These are phyloP conservation scores for Erodium chrysanthum DNA, from an alignment of 441 rosid genomes.

Conservation along the genomic window DNA sequence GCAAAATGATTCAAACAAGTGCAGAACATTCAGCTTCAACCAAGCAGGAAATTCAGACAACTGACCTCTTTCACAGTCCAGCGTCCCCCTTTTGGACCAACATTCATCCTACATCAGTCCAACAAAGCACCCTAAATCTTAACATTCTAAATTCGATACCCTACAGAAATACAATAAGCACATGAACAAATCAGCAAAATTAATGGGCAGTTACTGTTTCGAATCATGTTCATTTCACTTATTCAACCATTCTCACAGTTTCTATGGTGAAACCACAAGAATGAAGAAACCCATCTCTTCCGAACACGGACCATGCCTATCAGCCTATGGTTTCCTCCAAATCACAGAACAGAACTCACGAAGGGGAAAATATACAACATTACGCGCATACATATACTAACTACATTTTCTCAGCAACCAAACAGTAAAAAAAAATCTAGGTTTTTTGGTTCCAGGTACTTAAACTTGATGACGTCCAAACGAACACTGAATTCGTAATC, in stretches of 20 bases:
- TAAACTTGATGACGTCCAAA: not conserved
- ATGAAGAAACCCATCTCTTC: not conserved
- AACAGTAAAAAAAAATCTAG: not conserved
- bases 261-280: not conserved
- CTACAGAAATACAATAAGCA: not conserved
- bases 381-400: not conserved
- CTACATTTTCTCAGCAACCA: slow-evolving; percentile 6
- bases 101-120: slow-evolving; percentile 18
- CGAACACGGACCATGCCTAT: not conserved
- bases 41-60: not conserved
- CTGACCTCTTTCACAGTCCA: slow-evolving; percentile 21
- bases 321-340: not conserved
- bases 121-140: slow-evolving; percentile 4
- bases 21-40: not conserved
- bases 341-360: not conserved
- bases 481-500: not conserved
- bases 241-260: not conserved
- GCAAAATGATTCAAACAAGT: not conserved
- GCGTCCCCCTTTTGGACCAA: slow-evolving; percentile 15
- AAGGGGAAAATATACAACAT: not conserved
- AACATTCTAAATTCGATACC: not conserved
- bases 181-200: not conserved
- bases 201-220: not conserved
- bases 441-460: not conserved
- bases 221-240: not conserved